phyloP scores from a whole-genome alignment of 768 basidiomycete species.

The Mycena sanguinolenta region DNA sequence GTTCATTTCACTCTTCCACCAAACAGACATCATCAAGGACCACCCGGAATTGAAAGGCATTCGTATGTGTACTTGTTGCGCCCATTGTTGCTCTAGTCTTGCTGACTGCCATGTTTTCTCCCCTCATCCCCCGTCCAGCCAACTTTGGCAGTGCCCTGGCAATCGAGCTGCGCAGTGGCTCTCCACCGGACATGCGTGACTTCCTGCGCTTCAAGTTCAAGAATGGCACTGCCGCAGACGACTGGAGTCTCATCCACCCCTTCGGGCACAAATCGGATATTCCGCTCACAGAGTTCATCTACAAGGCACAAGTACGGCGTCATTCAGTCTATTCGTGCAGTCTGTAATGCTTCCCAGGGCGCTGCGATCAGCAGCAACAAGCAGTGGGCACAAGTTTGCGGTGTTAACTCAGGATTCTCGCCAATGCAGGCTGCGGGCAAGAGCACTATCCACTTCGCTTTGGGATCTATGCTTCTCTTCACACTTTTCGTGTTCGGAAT shows the following conservation, averaged over 20 bases:
- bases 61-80: slow-evolving; percentile 62
- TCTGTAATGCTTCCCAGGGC: slow-evolving; percentile 46
- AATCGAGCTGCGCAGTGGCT: slow-evolving; percentile 84
- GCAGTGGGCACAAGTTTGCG: slow-evolving; percentile 66
- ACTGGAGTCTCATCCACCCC: slow-evolving; percentile 77
- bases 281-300: slow-evolving; percentile 88
- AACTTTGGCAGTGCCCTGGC: slow-evolving; percentile 80
- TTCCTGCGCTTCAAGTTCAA: slow-evolving; percentile 89
- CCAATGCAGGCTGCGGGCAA: not conserved
- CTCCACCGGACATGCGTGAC: slow-evolving; percentile 81
- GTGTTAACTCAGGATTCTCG: slow-evolving; percentile 37
- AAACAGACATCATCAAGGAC: slow-evolving; percentile 71
- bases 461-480: slow-evolving; percentile 28
- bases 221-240: slow-evolving; percentile 74
- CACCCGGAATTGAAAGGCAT: slow-evolving; percentile 73
- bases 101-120: not conserved
- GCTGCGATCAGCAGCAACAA: slow-evolving; percentile 69
- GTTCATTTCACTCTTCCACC: slow-evolving; percentile 89
- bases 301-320: slow-evolving; percentile 77
- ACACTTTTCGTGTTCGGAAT: slow-evolving; percentile 9
- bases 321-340: not conserved
- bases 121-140: slow-evolving; percentile 58
- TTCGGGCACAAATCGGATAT: slow-evolving; percentile 84
- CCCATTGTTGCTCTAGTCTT: not conserved
- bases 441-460: not conserved